phyloP scores from a whole-genome alignment of 2,329 filamentous ascomycete genomes.

The Hypomyces rosellus region DNA sequence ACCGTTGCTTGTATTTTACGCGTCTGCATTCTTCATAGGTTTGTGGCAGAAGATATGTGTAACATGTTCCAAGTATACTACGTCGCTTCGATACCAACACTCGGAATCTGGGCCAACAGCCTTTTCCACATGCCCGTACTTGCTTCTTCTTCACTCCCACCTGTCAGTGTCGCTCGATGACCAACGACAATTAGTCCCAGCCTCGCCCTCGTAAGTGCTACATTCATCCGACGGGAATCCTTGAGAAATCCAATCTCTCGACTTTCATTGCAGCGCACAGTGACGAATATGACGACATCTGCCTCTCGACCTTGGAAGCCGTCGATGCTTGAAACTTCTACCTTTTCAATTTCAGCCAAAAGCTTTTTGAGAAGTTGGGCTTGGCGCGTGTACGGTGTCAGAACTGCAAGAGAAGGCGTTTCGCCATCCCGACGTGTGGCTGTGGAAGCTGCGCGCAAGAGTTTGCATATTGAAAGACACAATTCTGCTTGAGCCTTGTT shows the following conservation, averaged over 20 bases:
- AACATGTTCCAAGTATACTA: too few species aligned
- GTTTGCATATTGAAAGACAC: conserved; percentile 27
- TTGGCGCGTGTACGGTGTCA: conserved; percentile 36
- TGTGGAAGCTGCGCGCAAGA: conserved; percentile 15
- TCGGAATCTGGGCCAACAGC: background rate
- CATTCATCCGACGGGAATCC: conserved; percentile 35
- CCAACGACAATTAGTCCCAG: conserved; percentile 29
- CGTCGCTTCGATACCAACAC: too few species aligned
- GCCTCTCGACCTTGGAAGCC: conserved; percentile 38
- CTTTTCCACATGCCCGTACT: conserved; percentile 12
- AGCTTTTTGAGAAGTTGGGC: conserved; percentile 23
- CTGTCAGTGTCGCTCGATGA: conserved; percentile 23
- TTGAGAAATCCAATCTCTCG: conserved; percentile 34
- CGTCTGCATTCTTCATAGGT: too few species aligned
- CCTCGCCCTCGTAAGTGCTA: conserved; percentile 33
- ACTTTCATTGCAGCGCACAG: conserved; percentile 34
- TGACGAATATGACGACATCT: conserved; percentile 37
- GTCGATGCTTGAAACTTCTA: conserved; percentile 36
- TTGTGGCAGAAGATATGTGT: too few species aligned
- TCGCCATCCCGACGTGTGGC: background rate
- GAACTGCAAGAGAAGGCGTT: conserved; percentile 26
- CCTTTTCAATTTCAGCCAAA: conserved; percentile 16
- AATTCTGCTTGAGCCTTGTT: conserved; percentile 32
- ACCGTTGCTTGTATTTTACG: too few species aligned
- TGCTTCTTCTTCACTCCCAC: conserved; percentile 5